Base-by-base conservation (phyloP, 192 early-diverging fungal species). In the Coemansia sp. region DNA sequence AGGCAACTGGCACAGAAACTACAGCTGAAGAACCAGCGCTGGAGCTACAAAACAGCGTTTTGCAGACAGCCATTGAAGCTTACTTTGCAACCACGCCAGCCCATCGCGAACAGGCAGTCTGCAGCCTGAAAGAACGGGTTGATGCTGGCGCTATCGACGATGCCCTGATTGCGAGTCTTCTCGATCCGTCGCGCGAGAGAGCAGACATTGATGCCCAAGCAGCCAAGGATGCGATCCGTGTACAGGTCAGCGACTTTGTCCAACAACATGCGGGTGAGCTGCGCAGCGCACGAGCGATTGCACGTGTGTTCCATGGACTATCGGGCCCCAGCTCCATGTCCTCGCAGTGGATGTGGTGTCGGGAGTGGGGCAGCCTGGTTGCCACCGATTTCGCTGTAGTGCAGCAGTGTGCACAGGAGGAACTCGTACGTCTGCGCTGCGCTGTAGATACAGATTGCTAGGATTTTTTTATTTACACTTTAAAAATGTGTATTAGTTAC, bases 341-440 rank as follows among this genome's bases (percentile, higher is more conserved):
- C 27, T 69, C 73, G 14, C 63, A 70, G 46, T 77, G 73, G 73
- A 49, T 58, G 51, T 77, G 73, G 73, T 70, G 73, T 38, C 22
- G 63, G 21, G 73, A 76, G 51, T 76, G 73, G 73, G 67, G 55
- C 11, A 66, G 73, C 56, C 63, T 76, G 23, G 63, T 66, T 14
- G 44, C 30, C 31, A 51, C 54, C 10, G 73, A 76, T 27, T 76
- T 76, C 58, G 66, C 64, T 8, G 59, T 54, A 10, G 62, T 76
- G 18, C 53, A 58, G n/a, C 33, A 54, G 45, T 76, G 67, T 31
- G 73, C 73, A 1, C 67, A 76, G 33, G 63, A 69, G 21, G 73
- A 76, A 50, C 53, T 76, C 18, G 67, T 76, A 7, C 50, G 44
- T n/a, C 42, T 76, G 54, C 73, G 44, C 29, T 64, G 59, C 22